Percentiles rank a stretch among this genome's conserved stretches.
Evolutionary conservation across 2,329 filamentous ascomycete species (phyloP).

Genomic region (Coniochaeta sp.): DNA sequence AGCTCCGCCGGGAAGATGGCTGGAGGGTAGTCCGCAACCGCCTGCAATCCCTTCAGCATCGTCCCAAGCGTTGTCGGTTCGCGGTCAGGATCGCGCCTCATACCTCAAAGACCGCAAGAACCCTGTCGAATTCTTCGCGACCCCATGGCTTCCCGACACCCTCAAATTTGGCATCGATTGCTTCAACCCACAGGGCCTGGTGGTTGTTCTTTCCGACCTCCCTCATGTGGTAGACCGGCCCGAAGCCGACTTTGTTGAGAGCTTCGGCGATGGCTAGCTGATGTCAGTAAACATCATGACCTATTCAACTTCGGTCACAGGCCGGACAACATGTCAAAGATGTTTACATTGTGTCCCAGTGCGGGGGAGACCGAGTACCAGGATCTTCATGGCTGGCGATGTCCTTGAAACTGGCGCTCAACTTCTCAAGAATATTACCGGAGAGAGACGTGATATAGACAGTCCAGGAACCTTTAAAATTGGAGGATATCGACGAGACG

Average conservation of each 20-base stretch:
- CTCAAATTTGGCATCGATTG: conserved; percentile 23
- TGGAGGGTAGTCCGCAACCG: conserved; percentile 21
- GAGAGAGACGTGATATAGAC: too few relatives aligned
- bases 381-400: conserved; percentile 20
- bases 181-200: conserved; percentile 24
- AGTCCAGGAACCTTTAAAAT: too few relatives aligned
- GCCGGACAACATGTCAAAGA: conserved; percentile 1
- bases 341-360: conserved; percentile 23
- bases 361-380: conserved; percentile 23
- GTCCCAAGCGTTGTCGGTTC: not conserved
- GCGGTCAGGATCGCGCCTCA: not conserved
- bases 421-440: too few relatives aligned
- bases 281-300: too few relatives aligned
- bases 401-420: too few relatives aligned
- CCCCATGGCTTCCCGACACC: conserved; percentile 5
- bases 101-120: conserved; percentile 23
- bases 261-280: conserved; percentile 21
- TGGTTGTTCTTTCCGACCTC: conserved; percentile 24
- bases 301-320: too few relatives aligned
- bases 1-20: conserved; percentile 46
- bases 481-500: not conserved
- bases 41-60: conserved; percentile 3
- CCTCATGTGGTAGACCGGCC: conserved; percentile 25
- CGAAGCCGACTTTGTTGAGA: conserved; percentile 19
- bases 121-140: conserved; percentile 23